Evolutionary conservation across 176 grass and related monocot species (phyloP).

Genomic region (Echinochloa phyllopogon): DNA sequence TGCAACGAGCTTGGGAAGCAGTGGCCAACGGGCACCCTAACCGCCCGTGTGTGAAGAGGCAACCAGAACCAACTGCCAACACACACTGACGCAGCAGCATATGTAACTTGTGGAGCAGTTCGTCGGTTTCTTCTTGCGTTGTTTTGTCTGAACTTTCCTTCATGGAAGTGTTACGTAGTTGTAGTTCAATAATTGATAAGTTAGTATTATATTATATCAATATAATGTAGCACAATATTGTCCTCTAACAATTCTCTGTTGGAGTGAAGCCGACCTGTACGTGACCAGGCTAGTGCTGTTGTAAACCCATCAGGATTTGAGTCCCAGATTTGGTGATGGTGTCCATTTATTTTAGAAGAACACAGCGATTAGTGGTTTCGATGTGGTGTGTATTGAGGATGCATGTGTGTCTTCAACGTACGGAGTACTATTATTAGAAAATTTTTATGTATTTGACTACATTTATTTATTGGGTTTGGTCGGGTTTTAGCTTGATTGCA

Average conservation of each 20-base stretch:
- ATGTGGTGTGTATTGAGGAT: no score
- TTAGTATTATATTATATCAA: slow-evolving; percentile 8
- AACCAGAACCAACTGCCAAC: not conserved
- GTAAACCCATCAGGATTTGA: not conserved
- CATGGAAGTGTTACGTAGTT: not conserved
- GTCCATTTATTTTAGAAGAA: no score
- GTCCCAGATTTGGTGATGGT: no score
- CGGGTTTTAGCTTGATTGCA: no score
- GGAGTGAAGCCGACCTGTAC: not conserved
- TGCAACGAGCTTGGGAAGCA: not conserved
- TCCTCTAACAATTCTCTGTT: not conserved
- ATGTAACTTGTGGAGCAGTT: not conserved
- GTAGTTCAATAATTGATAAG: not conserved
- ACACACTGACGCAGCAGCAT: no score
- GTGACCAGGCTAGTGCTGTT: not conserved
- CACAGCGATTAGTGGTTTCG: no score
- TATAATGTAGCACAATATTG: slow-evolving; percentile 10
- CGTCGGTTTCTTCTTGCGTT: not conserved
- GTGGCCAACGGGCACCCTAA: not conserved
- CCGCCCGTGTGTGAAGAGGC: slow-evolving; percentile 23
- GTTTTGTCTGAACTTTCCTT: not conserved
- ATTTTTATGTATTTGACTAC: no score
- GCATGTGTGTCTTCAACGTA: no score
- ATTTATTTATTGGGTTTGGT: no score
- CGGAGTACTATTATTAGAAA: no score